phyloP scores from a whole-genome alignment of 345 rosid species.

The Lumnitzera racemosa region DNA sequence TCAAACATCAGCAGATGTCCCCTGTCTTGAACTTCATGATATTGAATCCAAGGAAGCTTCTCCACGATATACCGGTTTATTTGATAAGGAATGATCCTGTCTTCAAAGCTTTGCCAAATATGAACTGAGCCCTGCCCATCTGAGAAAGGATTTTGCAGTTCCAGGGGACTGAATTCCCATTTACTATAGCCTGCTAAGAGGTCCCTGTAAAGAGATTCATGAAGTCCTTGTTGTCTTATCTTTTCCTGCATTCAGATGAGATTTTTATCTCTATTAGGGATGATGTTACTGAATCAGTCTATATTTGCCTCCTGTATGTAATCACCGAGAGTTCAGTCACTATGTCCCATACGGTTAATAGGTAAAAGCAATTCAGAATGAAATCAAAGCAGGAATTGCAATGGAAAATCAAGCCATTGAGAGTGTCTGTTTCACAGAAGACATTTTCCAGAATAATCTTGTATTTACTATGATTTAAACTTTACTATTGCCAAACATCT shows the following conservation, averaged over 20 bases:
- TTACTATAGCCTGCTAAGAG: conserved; percentile 45
- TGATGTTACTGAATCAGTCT: too few species aligned
- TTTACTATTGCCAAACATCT: too few species aligned
- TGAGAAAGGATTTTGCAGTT: conserved; percentile 52
- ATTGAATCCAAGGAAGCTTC: conserved; percentile 69
- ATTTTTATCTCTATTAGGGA: too few species aligned
- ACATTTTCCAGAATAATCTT: too few species aligned
- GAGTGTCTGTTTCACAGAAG: too few species aligned
- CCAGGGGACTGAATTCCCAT: conserved; percentile 81
- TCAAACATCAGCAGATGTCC: conserved; percentile 57
- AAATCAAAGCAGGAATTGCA: too few species aligned
- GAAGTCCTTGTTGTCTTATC: conserved; percentile 56
- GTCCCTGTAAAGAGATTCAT: conserved; percentile 60
- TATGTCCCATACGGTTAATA: too few species aligned
- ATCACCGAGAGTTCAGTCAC: too few species aligned
- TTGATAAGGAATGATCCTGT: conserved; percentile 42
- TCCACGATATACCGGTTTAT: conserved; percentile 40
- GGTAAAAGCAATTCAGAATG: too few species aligned
- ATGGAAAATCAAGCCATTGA: too few species aligned
- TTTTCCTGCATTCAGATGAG: conserved; percentile 33
- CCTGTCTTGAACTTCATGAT: conserved; percentile 53
- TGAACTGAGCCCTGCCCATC: conserved; percentile 51
- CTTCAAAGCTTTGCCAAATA: conserved; percentile 71
- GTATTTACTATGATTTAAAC: too few species aligned
- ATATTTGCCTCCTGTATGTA: too few species aligned